Conservation (phyloP, 768 basidiomycete species). For the Fistulinella prunicolor region DNA sequence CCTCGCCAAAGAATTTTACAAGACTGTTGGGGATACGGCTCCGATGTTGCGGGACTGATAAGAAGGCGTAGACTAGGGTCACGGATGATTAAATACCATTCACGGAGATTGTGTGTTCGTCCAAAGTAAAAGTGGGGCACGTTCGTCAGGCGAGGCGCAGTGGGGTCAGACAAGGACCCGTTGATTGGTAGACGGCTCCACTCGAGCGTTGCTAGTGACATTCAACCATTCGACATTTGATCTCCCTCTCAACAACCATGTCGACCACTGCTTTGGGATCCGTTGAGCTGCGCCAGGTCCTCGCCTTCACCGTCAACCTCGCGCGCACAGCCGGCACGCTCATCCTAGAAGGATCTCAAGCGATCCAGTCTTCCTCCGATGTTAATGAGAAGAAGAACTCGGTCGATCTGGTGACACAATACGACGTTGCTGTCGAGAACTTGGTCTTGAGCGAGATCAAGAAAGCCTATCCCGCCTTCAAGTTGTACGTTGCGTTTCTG, state of each 20-base stretch:
- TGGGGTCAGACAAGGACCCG: too few species aligned
- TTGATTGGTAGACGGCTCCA: too few species aligned
- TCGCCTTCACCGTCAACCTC: conserved; percentile 66
- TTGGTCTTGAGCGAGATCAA: conserved; percentile 70
- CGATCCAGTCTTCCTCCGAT: conserved; percentile 57
- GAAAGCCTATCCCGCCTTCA: conserved; percentile 65
- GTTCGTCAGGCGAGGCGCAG: not conserved
- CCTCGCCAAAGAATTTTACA: conserved; percentile 82
- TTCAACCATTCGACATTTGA: too few species aligned
- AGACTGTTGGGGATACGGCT: conserved; percentile 65
- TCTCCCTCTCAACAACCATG: conserved; percentile 26
- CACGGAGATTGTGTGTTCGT: too few species aligned
- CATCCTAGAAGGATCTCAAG: conserved; percentile 75
- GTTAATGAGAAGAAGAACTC: conserved; percentile 89
- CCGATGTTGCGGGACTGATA: conserved; percentile 35
- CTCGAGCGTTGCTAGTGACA: too few species aligned
- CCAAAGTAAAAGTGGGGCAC: not conserved
- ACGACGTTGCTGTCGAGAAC: conserved; percentile 88
- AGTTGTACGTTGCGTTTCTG: conserved; percentile 62
- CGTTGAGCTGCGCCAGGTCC: conserved; percentile 54
- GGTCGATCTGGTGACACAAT: conserved; percentile 93
- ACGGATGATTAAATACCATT: conserved; percentile 2
- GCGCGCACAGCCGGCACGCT: conserved; percentile 72
- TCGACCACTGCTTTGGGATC: conserved; percentile 31
- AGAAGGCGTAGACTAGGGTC: not conserved